Evolutionary conservation across 169 alveolate species (phyloP).

Genomic region (Plasmodium vivax): DNA sequence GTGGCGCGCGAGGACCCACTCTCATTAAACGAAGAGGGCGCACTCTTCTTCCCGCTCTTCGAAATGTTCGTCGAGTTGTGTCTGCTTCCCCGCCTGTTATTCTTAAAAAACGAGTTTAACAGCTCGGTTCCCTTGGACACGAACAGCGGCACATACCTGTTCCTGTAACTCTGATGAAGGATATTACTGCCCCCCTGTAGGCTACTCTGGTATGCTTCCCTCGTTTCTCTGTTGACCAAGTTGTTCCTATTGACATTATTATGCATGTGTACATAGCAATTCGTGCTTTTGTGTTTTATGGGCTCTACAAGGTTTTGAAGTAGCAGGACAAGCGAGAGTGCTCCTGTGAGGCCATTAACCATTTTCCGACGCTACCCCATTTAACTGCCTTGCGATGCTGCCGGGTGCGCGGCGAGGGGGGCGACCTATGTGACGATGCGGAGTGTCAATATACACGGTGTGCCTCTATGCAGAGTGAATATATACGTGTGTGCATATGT

Average conservation of each 20-base stretch:
- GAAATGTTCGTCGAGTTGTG: constrained; percentile 11
- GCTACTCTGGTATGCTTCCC: constrained; percentile 12
- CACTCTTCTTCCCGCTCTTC: neutral
- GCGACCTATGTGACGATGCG: neutral
- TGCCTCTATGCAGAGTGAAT: neutral
- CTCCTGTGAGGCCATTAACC: constrained; percentile 42
- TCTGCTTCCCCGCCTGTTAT: neutral
- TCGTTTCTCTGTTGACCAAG: constrained; percentile 31
- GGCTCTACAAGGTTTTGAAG: constrained; percentile 52
- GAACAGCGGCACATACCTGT: constrained; percentile 26
- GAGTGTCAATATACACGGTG: neutral
- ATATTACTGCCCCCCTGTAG: neutral
- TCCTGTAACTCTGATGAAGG: constrained; percentile 21
- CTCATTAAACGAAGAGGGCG: constrained; percentile 1
- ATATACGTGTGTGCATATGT: neutral
- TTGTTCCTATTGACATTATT: constrained; percentile 48
- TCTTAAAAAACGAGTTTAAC: constrained; percentile 37
- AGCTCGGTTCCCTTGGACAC: constrained; percentile 58
- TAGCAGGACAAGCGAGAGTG: constrained; percentile 55
- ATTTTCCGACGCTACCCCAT: constrained; percentile 56
- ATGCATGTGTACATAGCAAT: constrained; percentile 71
- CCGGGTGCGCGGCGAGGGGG: neutral
- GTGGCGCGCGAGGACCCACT: neutral
- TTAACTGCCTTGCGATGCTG: constrained; percentile 3
- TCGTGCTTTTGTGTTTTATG: constrained; percentile 34